Evolutionary conservation across 2,329 filamentous ascomycete species (phyloP), one percentile per base, ranked within the genome.

Genomic region (Graphium sp.): DNA sequence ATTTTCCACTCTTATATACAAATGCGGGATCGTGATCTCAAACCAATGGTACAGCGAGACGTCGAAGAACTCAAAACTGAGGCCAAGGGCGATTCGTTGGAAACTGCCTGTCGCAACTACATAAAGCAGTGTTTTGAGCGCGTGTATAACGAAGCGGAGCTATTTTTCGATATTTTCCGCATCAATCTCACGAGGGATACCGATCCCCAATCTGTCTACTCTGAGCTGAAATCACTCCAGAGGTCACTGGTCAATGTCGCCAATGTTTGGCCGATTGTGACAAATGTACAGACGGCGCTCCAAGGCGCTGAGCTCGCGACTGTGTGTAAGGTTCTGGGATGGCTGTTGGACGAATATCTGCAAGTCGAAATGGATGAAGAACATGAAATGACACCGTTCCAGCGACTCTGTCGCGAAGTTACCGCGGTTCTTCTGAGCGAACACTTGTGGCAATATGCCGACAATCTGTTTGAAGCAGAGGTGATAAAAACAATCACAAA

Each of bases 111-210:
- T 10, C 55, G 67, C 17, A 71, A 66, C 37, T 66, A 60, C 31
- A 56, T 72, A 35, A 72, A 72, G 41, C 66, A 72, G 42, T 60
- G 55, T 30, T 70, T 71, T 31, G 67, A 73, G 39, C 57, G 64
- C 16, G 58, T 66, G 3, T 66, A 61, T 38, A 60, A 62, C 32
- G 67, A 73, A 39, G 55, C 60, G 16, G 52, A 47, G 13, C 43
- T 73, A 3, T 69, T 73, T 33, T 41, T 52, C 18, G 63, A 58
- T 34, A 51, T 72, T n/a, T 72, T 73, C 35, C 54, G 55, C 15
- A 49, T 72, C 22, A 63, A 70, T 25, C 57, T 64, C 1, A 52
- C 59, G 14, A 69, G 65, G 48, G 66, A 53, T 35, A 51, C 51
- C 1, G 50, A 62, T 14, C 36, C 47, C 0, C 56, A 57, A 21